phyloP scores from a whole-genome alignment of 352 stramenopile genomes.

The Phytophthora nicotianae region DNA sequence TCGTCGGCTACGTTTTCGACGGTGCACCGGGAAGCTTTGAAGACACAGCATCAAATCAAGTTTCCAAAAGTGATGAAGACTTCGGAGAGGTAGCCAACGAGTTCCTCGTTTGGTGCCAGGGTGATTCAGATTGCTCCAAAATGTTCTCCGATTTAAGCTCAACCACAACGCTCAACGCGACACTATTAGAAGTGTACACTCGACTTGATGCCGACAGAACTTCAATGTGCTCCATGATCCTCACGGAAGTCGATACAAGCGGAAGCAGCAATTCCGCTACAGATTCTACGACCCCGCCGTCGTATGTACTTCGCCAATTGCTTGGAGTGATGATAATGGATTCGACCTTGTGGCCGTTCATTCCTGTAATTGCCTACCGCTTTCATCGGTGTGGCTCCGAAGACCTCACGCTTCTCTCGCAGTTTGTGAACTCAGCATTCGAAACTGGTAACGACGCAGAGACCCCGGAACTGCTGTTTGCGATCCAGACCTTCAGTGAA shows the following conservation, averaged over 20 bases:
- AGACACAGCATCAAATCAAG: conserved; percentile 13
- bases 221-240: conserved; percentile 34
- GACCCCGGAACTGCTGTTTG: conserved; percentile 51
- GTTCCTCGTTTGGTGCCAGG: conserved; percentile 56
- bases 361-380: conserved; percentile 67
- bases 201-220: conserved; percentile 41
- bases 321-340: conserved; percentile 60
- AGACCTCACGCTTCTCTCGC: conserved; percentile 50
- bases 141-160: conserved; percentile 39
- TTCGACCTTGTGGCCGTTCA: conserved; percentile 51
- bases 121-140: conserved; percentile 44
- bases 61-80: conserved; percentile 44
- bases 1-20: conserved; percentile 70
- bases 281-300: conserved; percentile 33
- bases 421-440: conserved; percentile 40
- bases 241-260: conserved; percentile 17
- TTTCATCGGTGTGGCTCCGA: conserved; percentile 53
- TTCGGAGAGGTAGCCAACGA: conserved; percentile 49
- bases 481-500: conserved; percentile 75
- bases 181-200: conserved; percentile 43
- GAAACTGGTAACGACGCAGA: conserved; percentile 8
- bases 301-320: conserved; percentile 49
- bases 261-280: conserved; percentile 15
- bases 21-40: conserved; percentile 35
- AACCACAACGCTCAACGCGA: conserved; percentile 35